phyloP scores from a whole-genome alignment of 2,329 filamentous ascomycete genomes.

The Teratosphaeriaceae sp. region DNA sequence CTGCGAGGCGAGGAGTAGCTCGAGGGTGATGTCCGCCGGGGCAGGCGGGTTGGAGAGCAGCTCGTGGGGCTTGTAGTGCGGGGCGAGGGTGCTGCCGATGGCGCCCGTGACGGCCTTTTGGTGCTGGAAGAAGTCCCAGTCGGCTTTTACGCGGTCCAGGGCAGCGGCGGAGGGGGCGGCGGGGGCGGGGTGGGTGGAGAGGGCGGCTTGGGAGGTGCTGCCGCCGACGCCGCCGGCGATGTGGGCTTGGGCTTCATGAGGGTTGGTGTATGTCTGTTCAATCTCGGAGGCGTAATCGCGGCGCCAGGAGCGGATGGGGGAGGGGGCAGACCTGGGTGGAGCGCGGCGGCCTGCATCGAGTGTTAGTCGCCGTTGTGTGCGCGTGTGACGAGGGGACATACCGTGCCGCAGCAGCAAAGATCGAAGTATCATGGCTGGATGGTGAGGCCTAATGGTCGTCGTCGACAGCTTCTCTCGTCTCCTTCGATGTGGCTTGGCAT shows the following conservation, averaged over 20 bases:
- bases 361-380: background rate
- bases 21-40: constrained; percentile 77
- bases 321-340: constrained; percentile 27
- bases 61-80: constrained; percentile 58
- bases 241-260: constrained; percentile 5
- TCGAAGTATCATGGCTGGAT: constrained; percentile 37
- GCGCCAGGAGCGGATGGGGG: constrained; percentile 28
- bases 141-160: constrained; percentile 29
- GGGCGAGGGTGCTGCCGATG: constrained; percentile 35
- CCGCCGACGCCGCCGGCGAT: constrained; percentile 6
- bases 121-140: constrained; percentile 38
- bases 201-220: constrained; percentile 6
- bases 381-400: constrained; percentile 17
- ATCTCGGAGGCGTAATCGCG: constrained; percentile 31
- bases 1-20: constrained; percentile 82
- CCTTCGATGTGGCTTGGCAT: constrained; percentile 14
- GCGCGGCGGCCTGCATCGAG: constrained; percentile 31
- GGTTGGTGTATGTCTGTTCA: constrained; percentile 19
- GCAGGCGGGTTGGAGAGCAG: constrained; percentile 66
- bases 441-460: constrained; percentile 1
- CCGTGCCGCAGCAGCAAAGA: constrained; percentile 35
- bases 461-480: constrained; percentile 1
- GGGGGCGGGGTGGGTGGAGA: background rate
- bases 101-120: constrained; percentile 32
- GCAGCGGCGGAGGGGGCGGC: background rate